Percentiles rank a stretch among this genome's conserved stretches.
phyloP scores from a whole-genome alignment of 2,329 filamentous ascomycete genomes.

The Exophiala viscosa region DNA sequence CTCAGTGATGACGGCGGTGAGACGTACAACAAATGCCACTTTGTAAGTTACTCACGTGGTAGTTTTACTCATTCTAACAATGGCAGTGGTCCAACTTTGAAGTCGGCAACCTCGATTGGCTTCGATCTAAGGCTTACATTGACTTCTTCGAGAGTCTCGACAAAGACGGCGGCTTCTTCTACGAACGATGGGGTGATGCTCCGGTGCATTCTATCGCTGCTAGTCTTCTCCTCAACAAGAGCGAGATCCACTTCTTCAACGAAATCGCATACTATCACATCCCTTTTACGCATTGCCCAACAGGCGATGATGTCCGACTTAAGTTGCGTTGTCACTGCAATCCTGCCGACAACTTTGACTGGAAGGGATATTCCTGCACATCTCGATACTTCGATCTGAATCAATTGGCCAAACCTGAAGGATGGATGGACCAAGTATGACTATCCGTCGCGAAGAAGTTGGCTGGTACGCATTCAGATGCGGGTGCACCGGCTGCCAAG shows the following conservation, averaged over 20 bases:
- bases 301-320: slow-evolving; percentile 75
- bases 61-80: slow-evolving; percentile 7
- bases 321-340: slow-evolving; percentile 93
- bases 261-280: slow-evolving; percentile 98
- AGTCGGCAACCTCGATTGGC: slow-evolving; percentile 88
- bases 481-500: too few species aligned
- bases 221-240: slow-evolving; percentile 78
- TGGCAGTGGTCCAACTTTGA: slow-evolving; percentile 96
- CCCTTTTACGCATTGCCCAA: slow-evolving; percentile 96
- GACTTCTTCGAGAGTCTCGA: slow-evolving; percentile 91
- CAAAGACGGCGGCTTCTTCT: slow-evolving; percentile 93
- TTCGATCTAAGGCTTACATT: slow-evolving; percentile 80
- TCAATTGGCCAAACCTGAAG: slow-evolving; percentile 74
- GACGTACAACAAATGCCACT: slow-evolving; percentile 95
- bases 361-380: slow-evolving; percentile 97
- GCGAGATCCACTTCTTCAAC: slow-evolving; percentile 97
- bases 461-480: not conserved
- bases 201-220: slow-evolving; percentile 98
- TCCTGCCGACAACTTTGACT: slow-evolving; percentile 96
- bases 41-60: slow-evolving; percentile 57
- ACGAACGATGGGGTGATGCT: slow-evolving; percentile 96
- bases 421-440: slow-evolving; percentile 68
- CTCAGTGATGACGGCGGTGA: slow-evolving; percentile 87
- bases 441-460: slow-evolving; percentile 29
- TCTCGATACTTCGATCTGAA: slow-evolving; percentile 82